phyloP scores from a whole-genome alignment of 2,329 filamentous ascomycete species.

The Xylariales sp. region DNA sequence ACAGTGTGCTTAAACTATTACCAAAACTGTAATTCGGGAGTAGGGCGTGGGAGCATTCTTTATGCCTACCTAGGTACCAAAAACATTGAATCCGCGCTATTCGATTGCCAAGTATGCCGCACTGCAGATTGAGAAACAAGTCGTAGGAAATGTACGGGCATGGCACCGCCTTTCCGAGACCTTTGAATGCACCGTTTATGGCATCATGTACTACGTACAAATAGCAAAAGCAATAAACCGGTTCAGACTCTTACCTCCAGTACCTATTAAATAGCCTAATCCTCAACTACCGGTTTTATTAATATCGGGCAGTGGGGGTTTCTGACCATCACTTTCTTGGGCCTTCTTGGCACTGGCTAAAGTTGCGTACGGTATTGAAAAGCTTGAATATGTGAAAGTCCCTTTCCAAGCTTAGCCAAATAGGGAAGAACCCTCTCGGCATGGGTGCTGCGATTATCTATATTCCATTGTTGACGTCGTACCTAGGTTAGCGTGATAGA shows the following conservation, averaged over 20 bases:
- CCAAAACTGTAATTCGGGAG: not conserved
- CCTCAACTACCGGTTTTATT: slow-evolving; percentile 21
- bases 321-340: not conserved
- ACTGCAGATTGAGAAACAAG: too few relatives aligned
- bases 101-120: too few relatives aligned
- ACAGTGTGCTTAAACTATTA: too few relatives aligned
- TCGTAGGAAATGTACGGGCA: not conserved
- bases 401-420: too few relatives aligned
- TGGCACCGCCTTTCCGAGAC: not conserved
- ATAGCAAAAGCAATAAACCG: not conserved
- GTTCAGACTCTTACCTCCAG: not conserved
- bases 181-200: not conserved
- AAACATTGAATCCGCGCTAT: too few relatives aligned
- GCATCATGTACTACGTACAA: not conserved
- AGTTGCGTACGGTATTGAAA: not conserved
- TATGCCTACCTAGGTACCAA: too few relatives aligned
- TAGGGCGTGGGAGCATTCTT: too few relatives aligned
- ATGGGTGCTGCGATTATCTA: too few relatives aligned
- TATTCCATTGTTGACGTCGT: too few relatives aligned
- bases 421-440: too few relatives aligned
- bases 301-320: slow-evolving; percentile 18
- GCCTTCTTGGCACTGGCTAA: slow-evolving; percentile 18
- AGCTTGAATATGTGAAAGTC: too few relatives aligned
- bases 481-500: too few relatives aligned
- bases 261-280: slow-evolving; percentile 22